Conservation (phyloP, 805 yeast species). For the Yarrowia sp. region DNA sequence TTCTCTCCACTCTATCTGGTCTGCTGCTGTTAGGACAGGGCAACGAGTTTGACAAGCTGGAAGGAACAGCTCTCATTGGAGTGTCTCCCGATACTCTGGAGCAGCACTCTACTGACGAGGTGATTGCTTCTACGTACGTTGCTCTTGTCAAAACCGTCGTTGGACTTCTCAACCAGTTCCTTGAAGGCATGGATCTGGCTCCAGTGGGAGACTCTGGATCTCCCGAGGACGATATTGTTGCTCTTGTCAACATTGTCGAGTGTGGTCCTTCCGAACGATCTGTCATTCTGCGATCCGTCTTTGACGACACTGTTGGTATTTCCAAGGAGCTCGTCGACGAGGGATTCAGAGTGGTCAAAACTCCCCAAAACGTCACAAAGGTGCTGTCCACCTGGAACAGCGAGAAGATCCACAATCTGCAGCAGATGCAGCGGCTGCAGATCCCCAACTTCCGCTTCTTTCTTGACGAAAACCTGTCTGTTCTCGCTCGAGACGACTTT, state of each 20-base stretch:
- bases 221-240: conserved; percentile 46
- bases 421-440: conserved; percentile 9
- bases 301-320: conserved; percentile 51
- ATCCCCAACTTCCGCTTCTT: conserved; percentile 43
- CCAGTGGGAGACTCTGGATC: conserved; percentile 40
- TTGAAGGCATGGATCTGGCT: conserved; percentile 47
- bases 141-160: conserved; percentile 50
- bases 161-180: conserved; percentile 49
- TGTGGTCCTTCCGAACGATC: conserved; percentile 45
- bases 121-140: conserved; percentile 50
- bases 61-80: conserved; percentile 53
- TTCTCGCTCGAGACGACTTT: conserved; percentile 24
- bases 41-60: conserved; percentile 49
- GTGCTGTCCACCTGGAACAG: conserved; percentile 40
- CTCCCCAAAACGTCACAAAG: conserved; percentile 45
- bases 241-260: conserved; percentile 52
- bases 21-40: conserved; percentile 51
- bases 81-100: conserved; percentile 48
- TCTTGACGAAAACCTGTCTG: conserved; percentile 36
- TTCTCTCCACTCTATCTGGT: conserved; percentile 52
- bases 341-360: conserved; percentile 49
- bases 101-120: conserved; percentile 46
- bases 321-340: conserved; percentile 52
- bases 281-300: conserved; percentile 48
- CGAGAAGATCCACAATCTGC: not conserved